These are phyloP conservation scores for Mycosarcoma maydis DNA, from an alignment of 1,284 basidiomycete species.

Conservation along the genomic window DNA sequence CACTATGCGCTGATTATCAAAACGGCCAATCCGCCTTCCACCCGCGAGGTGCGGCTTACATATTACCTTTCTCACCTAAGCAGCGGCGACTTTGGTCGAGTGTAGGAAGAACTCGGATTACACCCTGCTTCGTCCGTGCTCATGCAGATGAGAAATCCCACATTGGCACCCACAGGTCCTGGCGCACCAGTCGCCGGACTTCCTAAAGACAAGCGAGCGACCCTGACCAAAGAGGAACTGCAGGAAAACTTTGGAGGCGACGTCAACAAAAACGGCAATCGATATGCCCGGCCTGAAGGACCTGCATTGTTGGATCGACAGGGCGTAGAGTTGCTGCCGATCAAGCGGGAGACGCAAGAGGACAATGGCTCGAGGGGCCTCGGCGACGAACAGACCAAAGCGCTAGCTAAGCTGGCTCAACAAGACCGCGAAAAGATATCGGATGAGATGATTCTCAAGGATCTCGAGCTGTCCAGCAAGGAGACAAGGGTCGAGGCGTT, in stretches of 20 bases:
- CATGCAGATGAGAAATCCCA: constrained; percentile 54
- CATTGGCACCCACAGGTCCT: constrained; percentile 40
- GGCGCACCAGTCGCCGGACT: constrained; percentile 45
- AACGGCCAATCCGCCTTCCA: constrained; percentile 41
- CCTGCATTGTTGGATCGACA: constrained; percentile 43
- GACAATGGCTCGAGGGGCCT: constrained; percentile 40
- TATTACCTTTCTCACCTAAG: constrained; percentile 53
- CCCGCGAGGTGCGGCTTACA: constrained; percentile 44
- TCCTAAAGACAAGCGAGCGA: constrained; percentile 28
- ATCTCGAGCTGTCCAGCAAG: constrained; percentile 35
- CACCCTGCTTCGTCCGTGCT: constrained; percentile 38
- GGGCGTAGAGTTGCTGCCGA: constrained; percentile 52
- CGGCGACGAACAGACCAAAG: constrained; percentile 44
- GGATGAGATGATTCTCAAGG: constrained; percentile 37
- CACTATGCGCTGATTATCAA: constrained; percentile 50
- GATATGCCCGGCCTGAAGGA: constrained; percentile 49
- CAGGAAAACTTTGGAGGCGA: constrained; percentile 52
- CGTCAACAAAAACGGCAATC: constrained; percentile 43
- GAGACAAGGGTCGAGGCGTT: constrained; percentile 36
- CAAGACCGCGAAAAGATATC: constrained; percentile 28
- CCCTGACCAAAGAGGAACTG: constrained; percentile 48
- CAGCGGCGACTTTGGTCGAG: constrained; percentile 43
- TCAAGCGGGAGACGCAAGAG: constrained; percentile 46
- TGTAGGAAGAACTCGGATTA: constrained; percentile 53
- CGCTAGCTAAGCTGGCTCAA: constrained; percentile 25